phyloP scores from a whole-genome alignment of 2,329 filamentous ascomycete species.

The Fusarium tuaranense region DNA sequence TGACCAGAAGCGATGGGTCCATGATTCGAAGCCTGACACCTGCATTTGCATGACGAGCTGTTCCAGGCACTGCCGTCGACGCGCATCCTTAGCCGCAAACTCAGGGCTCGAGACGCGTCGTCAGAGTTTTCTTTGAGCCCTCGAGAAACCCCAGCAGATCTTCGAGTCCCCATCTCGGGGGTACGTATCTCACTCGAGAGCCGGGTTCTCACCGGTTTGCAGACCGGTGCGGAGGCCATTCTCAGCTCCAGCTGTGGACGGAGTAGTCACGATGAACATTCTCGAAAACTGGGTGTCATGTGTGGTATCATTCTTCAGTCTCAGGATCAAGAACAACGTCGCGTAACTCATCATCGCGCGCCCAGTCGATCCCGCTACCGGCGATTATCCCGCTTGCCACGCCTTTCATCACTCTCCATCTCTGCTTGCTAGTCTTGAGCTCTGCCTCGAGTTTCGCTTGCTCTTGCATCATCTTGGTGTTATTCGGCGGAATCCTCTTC shows the following conservation, averaged over 20 bases:
- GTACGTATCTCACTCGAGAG: conserved; percentile 29
- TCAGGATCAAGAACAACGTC: conserved; percentile 79
- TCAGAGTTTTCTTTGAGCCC: conserved; percentile 5
- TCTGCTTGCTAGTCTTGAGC: conserved; percentile 71
- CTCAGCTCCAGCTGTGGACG: background rate
- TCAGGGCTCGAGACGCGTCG: conserved; percentile 2
- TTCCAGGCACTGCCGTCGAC: conserved; percentile 26
- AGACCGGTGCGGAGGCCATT: background rate
- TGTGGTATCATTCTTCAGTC: conserved; percentile 50
- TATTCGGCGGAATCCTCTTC: conserved; percentile 64
- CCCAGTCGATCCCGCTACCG: conserved; percentile 88
- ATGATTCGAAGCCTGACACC: conserved; percentile 32
- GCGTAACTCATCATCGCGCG: conserved; percentile 73
- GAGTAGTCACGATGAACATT: conserved; percentile 2
- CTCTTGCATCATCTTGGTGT: conserved; percentile 65
- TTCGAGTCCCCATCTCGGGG: conserved; percentile 2
- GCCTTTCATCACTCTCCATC: conserved; percentile 81
- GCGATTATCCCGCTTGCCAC: conserved; percentile 82
- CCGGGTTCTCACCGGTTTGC: conserved; percentile 4
- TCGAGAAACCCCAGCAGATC: background rate
- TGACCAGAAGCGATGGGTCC: conserved; percentile 7
- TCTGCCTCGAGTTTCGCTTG: conserved; percentile 69
- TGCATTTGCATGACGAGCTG: conserved; percentile 35
- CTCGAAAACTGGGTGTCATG: background rate
- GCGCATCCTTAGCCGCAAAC: conserved; percentile 33